Evolutionary conservation across 2,329 filamentous ascomycete species (phyloP).

Genomic region (Neospermospora avenae): DNA sequence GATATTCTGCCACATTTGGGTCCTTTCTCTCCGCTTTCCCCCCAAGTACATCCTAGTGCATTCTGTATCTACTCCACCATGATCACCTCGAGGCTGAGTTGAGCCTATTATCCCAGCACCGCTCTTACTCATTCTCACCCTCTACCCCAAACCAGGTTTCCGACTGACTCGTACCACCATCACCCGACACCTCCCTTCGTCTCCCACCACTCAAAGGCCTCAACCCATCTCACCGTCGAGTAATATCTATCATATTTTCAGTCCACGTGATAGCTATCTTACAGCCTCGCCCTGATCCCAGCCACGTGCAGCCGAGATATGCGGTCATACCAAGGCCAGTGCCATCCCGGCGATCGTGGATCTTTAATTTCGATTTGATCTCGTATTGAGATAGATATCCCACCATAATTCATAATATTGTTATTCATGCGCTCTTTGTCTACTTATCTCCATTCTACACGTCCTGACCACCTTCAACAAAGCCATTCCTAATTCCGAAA

Average conservation of each 20-base stretch:
- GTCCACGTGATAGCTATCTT: conserved; percentile 9
- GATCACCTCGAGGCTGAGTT: conserved; percentile 4
- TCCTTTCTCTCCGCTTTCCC: background rate
- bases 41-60: background rate
- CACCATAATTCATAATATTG: conserved; percentile 6
- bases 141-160: background rate
- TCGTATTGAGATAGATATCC: conserved; percentile 7
- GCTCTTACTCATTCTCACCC: background rate
- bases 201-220: background rate
- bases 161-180: background rate
- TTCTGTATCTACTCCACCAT: background rate
- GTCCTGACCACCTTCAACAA: background rate
- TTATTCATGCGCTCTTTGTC: conserved; percentile 8
- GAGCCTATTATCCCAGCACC: conserved; percentile 3
- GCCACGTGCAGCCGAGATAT: conserved; percentile 4
- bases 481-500: background rate
- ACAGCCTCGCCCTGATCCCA: conserved; percentile 12
- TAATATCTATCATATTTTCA: background rate
- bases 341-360: background rate
- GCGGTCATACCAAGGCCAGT: conserved; percentile 10
- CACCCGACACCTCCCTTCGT: background rate
- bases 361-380: conserved; percentile 13
- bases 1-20: background rate
- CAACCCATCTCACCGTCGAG: background rate
- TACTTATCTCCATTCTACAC: conserved; percentile 5